Conservation (phyloP, 306 rosid species). For the Corylus avellana region DNA sequence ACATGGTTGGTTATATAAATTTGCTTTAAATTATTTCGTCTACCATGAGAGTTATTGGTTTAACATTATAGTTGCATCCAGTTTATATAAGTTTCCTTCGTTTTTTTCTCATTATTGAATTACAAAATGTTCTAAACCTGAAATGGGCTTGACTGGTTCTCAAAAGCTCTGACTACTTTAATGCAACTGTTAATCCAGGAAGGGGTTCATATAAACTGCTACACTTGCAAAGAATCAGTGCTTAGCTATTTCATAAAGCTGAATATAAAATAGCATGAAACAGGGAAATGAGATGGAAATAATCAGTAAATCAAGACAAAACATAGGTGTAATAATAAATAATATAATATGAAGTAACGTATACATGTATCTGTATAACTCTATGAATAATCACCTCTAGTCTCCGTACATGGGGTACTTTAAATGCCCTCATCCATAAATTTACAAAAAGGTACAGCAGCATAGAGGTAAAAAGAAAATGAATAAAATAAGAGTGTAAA, state of each 20-base stretch:
- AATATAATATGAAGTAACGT: neutral
- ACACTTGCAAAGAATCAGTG: neutral
- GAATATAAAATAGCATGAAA: neutral
- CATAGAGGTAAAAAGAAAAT: slow-evolving; percentile 24
- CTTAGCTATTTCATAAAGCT: neutral
- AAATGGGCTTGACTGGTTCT: neutral
- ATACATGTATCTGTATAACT: slow-evolving; percentile 26
- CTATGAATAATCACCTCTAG: slow-evolving; percentile 50
- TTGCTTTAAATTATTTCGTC: neutral
- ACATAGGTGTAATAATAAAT: neutral
- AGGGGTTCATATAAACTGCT: neutral
- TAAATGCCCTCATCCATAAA: slow-evolving; percentile 38
- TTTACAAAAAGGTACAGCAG: slow-evolving; percentile 47
- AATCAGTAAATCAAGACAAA: slow-evolving; percentile 7
- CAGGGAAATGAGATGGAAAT: slow-evolving; percentile 4
- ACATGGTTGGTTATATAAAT: slow-evolving; percentile 1
- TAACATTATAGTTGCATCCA: neutral
- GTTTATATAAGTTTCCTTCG: neutral
- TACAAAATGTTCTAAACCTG: neutral
- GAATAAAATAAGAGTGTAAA: slow-evolving; percentile 3
- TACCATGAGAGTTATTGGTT: neutral
- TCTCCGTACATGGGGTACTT: slow-evolving; percentile 26
- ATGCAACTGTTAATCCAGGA: neutral
- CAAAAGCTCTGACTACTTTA: neutral
- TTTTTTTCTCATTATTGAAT: neutral